Base-by-base conservation (phyloP, 108 stramenopile genomes). In the Nitzschia sp. region DNA sequence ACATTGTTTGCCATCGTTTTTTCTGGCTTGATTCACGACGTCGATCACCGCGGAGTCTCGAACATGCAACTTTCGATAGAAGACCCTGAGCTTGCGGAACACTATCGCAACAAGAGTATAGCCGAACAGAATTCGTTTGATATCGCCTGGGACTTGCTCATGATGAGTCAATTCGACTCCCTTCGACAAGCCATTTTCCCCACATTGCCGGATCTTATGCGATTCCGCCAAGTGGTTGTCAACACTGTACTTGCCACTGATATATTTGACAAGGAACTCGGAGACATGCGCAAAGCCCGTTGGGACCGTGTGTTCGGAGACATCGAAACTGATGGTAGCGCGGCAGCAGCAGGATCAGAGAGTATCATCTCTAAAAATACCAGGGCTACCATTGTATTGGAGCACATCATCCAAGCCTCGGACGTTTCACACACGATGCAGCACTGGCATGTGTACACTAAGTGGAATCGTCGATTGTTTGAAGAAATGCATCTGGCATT, bases 341-440 rank as follows among this genome's bases (percentile, higher is more conserved):
- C n/a, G 15, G 16, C 28, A 55, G n/a, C 52, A 53, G 1, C n/a
- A n/a, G 16, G 17, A 55, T 23, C 52, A 53, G 52, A 66, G 56
- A 46, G 60, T 53, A 17, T 25, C 23, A 17, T n/a, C 1, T 32
- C 31, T 0, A 26, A 15, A 13, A 64, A 64, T 47, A 64, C 63
- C 15, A 19, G 47, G 25, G 76, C 73, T 1, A 75, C 78, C 15
- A 56, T 71, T 33, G 78, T 79, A 23, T 58, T 79, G 50, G 80
- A 80, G 53, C 76, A 80, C 33, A 72, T 80, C 48, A 75, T 80
- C 34, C 74, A 75, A 56, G 80, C 76, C 19, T 67, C 76, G 11
- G 80, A 80, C 50, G 74, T 80, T 22, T 62, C 74, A 21, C 80
- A 80, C 44, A 80, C 80, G 3, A 80, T 80, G 76, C 80, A 80